Percentiles rank a stretch among this genome's conserved stretches.
Evolutionary conservation across 805 yeast species (phyloP).

Genomic region (Saturnispora ahearnii): DNA sequence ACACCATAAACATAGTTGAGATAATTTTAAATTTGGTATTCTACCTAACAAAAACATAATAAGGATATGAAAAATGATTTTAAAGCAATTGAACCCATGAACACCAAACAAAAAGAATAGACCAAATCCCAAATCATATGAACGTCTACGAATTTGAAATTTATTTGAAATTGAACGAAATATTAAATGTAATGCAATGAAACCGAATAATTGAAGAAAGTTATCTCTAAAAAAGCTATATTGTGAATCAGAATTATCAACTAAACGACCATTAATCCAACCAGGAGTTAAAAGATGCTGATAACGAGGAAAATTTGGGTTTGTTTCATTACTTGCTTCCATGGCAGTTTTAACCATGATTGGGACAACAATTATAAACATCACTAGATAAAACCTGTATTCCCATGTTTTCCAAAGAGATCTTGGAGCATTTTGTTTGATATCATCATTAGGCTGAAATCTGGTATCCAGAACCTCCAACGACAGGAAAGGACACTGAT

Average conservation of each 20-base stretch:
- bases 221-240: slow-evolving; percentile 83
- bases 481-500: slow-evolving; percentile 22
- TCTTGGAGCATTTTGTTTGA: slow-evolving; percentile 23
- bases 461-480: slow-evolving; percentile 46
- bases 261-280: slow-evolving; percentile 85
- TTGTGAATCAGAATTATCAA: slow-evolving; percentile 88
- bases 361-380: slow-evolving; percentile 67
- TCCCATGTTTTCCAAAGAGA: slow-evolving; percentile 74
- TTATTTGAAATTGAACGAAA: slow-evolving; percentile 36
- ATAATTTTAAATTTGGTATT: slow-evolving; percentile 31
- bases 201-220: slow-evolving; percentile 48
- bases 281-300: slow-evolving; percentile 61
- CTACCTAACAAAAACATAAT: slow-evolving; percentile 46
- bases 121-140: slow-evolving; percentile 72
- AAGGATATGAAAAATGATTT: slow-evolving; percentile 49
- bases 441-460: slow-evolving; percentile 29
- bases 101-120: slow-evolving; percentile 56
- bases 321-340: slow-evolving; percentile 67
- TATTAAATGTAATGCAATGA: slow-evolving; percentile 45
- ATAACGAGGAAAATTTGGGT: slow-evolving; percentile 61
- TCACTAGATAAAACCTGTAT: slow-evolving; percentile 56
- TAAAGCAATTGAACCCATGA: slow-evolving; percentile 70
- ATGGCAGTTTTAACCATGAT: slow-evolving; percentile 73
- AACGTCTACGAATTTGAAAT: slow-evolving; percentile 31
- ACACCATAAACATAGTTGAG: slow-evolving; percentile 47